These are phyloP conservation scores for Cyberlindnera petersonii DNA, from an alignment of 805 yeast genomes.

Conservation along the genomic window DNA sequence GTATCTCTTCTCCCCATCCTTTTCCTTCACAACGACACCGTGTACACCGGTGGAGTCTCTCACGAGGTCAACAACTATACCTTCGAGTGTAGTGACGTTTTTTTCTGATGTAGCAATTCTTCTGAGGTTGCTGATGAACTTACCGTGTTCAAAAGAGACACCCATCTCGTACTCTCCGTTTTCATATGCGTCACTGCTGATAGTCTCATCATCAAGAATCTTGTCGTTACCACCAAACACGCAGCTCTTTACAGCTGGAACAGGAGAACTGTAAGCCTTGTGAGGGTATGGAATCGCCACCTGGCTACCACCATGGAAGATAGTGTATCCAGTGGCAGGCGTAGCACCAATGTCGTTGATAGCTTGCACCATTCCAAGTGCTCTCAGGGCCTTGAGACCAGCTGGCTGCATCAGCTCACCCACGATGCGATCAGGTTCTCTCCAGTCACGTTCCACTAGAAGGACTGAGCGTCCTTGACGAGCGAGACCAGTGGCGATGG, in stretches of 20 bases:
- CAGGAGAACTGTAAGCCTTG: slow-evolving; percentile 45
- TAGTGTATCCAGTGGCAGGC: slow-evolving; percentile 74
- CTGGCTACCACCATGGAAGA: slow-evolving; percentile 56
- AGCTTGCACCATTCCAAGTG: slow-evolving; percentile 78
- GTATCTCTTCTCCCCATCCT: slow-evolving; percentile 39
- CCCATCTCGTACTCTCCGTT: slow-evolving; percentile 58
- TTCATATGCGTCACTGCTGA: slow-evolving; percentile 53
- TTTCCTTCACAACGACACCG: slow-evolving; percentile 66
- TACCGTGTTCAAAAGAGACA: slow-evolving; percentile 90
- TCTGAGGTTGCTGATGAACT: slow-evolving; percentile 75
- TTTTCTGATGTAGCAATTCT: slow-evolving; percentile 60
- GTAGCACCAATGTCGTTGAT: slow-evolving; percentile 74
- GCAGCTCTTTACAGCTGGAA: slow-evolving; percentile 50
- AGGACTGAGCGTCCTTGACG: slow-evolving; percentile 82
- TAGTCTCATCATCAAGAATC: slow-evolving; percentile 45
- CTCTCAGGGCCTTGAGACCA: slow-evolving; percentile 80
- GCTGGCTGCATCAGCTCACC: slow-evolving; percentile 98
- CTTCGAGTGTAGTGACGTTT: slow-evolving; percentile 77
- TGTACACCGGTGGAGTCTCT: slow-evolving; percentile 55
- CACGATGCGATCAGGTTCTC: slow-evolving; percentile 90
- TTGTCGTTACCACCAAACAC: slow-evolving; percentile 59
- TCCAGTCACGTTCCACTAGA: slow-evolving; percentile 80
- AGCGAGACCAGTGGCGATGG: slow-evolving; percentile 85
- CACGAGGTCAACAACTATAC: slow-evolving; percentile 69
- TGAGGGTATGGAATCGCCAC: slow-evolving; percentile 69